Evolutionary conservation across 257 asterid species (phyloP).

Genomic region (Solanum verrucosum): DNA sequence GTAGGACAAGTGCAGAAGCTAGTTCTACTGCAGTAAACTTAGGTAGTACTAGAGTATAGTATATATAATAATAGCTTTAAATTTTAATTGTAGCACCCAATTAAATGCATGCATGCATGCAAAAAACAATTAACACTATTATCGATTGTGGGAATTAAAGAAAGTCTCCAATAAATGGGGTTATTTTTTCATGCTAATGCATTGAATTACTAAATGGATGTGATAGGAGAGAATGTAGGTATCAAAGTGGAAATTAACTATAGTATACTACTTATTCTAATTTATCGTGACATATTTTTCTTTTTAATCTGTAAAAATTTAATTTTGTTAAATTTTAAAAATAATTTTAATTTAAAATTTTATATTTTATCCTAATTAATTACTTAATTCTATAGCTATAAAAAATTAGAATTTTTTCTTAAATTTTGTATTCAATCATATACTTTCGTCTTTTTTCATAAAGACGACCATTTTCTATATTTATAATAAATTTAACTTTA

Average conservation of each 20-base stretch:
- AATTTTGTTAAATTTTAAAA: neutral
- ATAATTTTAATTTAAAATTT: neutral
- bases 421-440: neutral
- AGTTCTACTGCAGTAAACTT: neutral
- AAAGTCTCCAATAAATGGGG: neutral
- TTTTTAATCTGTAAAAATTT: neutral
- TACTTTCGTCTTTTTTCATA: neutral
- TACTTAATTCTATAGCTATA: neutral
- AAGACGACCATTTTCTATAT: neutral
- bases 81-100: neutral
- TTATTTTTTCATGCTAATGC: neutral
- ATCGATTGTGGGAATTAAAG: neutral
- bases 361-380: neutral
- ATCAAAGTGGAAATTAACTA: neutral
- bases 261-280: neutral
- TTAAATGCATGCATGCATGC: neutral
- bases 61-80: neutral
- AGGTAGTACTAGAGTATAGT: neutral
- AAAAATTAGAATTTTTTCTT: neutral
- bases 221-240: constrained; percentile 9
- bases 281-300: neutral
- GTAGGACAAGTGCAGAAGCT: neutral
- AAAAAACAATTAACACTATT: neutral
- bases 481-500: neutral
- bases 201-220: neutral